phyloP scores from a whole-genome alignment of 176 grass and related monocot species.

The Chloris gayana region DNA sequence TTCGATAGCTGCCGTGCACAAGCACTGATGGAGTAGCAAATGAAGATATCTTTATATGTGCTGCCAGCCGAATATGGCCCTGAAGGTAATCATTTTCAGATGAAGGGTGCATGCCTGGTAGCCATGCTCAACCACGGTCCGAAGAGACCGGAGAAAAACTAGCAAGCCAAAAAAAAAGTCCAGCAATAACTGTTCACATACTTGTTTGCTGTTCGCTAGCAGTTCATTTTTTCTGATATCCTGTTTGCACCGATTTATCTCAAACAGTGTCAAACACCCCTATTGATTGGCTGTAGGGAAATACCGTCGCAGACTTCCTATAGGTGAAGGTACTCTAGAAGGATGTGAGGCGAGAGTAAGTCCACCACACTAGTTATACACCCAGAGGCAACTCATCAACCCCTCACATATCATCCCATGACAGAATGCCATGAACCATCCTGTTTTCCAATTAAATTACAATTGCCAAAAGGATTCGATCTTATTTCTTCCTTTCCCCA shows the following conservation, averaged over 20 bases:
- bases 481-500: background rate
- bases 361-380: background rate
- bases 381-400: background rate
- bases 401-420: background rate
- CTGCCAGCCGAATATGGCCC: background rate
- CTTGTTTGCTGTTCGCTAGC: too few species aligned
- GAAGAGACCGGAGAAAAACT: too few species aligned
- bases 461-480: conserved; percentile 1
- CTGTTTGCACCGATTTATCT: too few species aligned
- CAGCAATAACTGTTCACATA: too few species aligned
- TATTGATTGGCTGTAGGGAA: background rate
- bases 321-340: background rate
- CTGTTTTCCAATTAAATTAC: background rate
- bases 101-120: background rate
- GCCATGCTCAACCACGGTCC: too few species aligned
- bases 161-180: too few species aligned
- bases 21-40: background rate
- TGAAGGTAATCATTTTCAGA: background rate
- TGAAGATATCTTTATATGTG: background rate
- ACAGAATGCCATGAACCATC: background rate
- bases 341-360: background rate
- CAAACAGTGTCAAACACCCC: too few species aligned
- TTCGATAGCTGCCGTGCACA: background rate
- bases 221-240: too few species aligned
- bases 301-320: background rate